These are phyloP conservation scores for Dictyostelium purpureum DNA, from an alignment of 78 protist species.

Conservation along the genomic window DNA sequence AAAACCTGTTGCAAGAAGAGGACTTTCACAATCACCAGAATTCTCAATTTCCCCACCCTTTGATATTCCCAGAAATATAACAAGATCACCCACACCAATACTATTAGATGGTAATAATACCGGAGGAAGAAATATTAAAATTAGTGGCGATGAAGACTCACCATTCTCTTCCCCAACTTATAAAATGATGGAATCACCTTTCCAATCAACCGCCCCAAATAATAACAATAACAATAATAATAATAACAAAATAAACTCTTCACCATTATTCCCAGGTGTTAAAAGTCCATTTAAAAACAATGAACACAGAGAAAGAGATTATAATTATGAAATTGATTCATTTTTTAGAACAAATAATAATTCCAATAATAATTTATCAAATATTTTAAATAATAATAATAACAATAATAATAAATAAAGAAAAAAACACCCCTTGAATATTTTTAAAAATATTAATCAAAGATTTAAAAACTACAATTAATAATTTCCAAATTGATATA, in stretches of 20 bases:
- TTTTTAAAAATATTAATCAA: no score
- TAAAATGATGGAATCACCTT: constrained; percentile 19
- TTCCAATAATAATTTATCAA: background rate
- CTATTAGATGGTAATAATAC: background rate
- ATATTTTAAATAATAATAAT: background rate
- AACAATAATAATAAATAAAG: no score
- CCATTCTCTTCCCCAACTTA: constrained; percentile 17
- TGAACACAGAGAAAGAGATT: background rate
- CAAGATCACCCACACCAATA: background rate
- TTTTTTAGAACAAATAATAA: background rate
- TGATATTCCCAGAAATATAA: background rate
- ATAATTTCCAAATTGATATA: no score
- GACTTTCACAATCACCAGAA: background rate
- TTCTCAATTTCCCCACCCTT: background rate
- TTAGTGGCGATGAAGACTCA: background rate
- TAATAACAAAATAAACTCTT: background rate
- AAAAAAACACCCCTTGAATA: no score
- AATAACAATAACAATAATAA: background rate
- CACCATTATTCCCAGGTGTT: background rate
- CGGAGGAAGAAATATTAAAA: no score
- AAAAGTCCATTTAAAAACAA: constrained; percentile 10
- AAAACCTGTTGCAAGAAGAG: constrained; percentile 11
- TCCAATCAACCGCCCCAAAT: background rate
- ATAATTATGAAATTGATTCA: background rate
- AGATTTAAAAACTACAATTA: no score